Evolutionary conservation across 2,329 filamentous ascomycete species (phyloP), one percentile per base, ranked within the genome.

Genomic region (Dothiorella sarmentorum): DNA sequence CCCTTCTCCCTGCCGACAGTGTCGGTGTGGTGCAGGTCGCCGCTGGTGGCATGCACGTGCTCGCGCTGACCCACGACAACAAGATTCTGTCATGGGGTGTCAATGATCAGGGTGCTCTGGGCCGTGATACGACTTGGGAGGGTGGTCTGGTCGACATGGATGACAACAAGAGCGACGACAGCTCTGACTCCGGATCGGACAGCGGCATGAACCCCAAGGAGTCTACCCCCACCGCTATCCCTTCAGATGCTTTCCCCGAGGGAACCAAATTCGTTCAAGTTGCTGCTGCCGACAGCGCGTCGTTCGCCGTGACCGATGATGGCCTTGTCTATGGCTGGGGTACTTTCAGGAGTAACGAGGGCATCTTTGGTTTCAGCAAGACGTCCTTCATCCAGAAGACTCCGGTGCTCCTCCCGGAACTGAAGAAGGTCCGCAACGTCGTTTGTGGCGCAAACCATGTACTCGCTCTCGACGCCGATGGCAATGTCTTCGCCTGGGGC

Each of bases 11-110:
- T 24, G 75, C 81, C 3, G 76, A 80, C 61, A 76, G 76, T 35
- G 81, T 86, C 56, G 83, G 85, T 44, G 84, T 94, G 33, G 89
- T 94, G 2, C 85, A 89, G 72, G 74, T 95, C 59, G 85, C 88
- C 52, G 85, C 87, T 61, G 90, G 90, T 61, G 90, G 89, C 59
- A 93, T 95, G 89, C 90, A 95, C 74, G 85, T 82, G 55, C 78
- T 88, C 62, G 89, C 87, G 3, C 76, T 94, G 55, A 93, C 90
- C 51, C 82, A 86, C 64, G 87, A 93, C 72, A 90, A 91, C 78
- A 86, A 86, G 75, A 88, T 95, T 65, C 76, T 91, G 56, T 91
- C 89, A 26, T 95, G 90, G 90, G 90, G 90, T 56, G 90, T 94
- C 65, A 94, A 94, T 69, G 90, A 95, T 68, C 86, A 91, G 68